Base-by-base conservation (phyloP, 768 basidiomycete genomes). In the Amylocystis lapponica region DNA sequence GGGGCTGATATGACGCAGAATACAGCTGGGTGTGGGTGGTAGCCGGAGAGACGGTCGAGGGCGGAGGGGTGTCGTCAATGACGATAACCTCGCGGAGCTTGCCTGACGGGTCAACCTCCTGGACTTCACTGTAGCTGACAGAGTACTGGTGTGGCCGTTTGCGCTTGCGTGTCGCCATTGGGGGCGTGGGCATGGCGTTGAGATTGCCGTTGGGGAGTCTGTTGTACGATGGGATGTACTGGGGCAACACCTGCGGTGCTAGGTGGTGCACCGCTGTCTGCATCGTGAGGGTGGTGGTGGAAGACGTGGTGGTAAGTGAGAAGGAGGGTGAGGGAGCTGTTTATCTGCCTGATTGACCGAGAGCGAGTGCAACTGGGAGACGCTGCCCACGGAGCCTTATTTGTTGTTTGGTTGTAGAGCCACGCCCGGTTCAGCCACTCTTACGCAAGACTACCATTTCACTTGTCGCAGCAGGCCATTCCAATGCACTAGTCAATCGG, bases 21-120 rank as follows among this genome's bases (percentile, higher is more conserved):
- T 74, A 87, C 48, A 75, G 77, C 48, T 78, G 75, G 51, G 76
- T 79, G 62, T 82, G 76, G 23, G 83, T 57, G 17, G 62, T 70
- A 47, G 85, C 78, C 44, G 86, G 83, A 39, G 85, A 86, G 59
- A 82, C 76, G 39, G 88, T 87, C 42, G 82, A 78, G 32, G 88
- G 88, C 27, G 83, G 83, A 22, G 89, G 89, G 33, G 90, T 91
- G 68, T 93, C 90, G 55, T 93, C 90, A 63, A 93, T 90, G 55
- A 93, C 83, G 65, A 93, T 92, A 61, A 92, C 85, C 63, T 92
- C 89, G 41, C 89, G 70, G 29, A 89, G 71, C 52, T 74, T 70
- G 48, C 89, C 89, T 37, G 83, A 70, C 53, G 71, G 74, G 66
- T 92, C 89, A 61, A 90, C 75, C 67, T 92, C 89, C 56, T 90